Evolutionary conservation across 2,329 filamentous ascomycete genomes (phyloP), one percentile per base, ranked within the genome.

Genomic region (Corynespora cassiicola): DNA sequence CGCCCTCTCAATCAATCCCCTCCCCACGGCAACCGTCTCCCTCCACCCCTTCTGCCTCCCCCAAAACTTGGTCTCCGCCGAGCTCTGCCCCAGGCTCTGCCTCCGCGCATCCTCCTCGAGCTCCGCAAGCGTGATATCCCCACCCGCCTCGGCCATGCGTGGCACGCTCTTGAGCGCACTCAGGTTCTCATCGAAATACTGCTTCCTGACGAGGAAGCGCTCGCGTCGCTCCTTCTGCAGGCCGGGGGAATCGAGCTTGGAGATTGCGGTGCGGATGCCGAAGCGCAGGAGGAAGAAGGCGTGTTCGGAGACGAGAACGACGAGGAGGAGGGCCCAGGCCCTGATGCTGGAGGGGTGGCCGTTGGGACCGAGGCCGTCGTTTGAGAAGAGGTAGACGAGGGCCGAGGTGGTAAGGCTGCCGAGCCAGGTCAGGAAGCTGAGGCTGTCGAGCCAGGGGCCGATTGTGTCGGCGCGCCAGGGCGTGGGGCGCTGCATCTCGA

Each of bases 391-490:
- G 66, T 90, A 96, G 1, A 96, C 87, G 31, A 97, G 81, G 0
- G 91, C 90, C 0, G 90, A 84, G 38, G 87, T 90, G 5, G 90
- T 95, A 42, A 97, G 75, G 52, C 87, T 94, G 25, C 94, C 94
- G 16, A 96, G 75, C 94, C 94, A 97, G 3, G 90, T 87, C n/a
- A 97, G 75, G 65, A 97, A 95, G 11, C 85, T 86, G 2, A 99
- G 76, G 1, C 88, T 85, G 50, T 90, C 82, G 9, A 97, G 75
- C 87, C 90, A 97, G 1, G 94, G 91, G 0, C 94, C 94, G 53
- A 99, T 97, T 1, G 88, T 94, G 70, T 97, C 94, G 1, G 90
- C 85, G 36, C 94, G 84, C 80, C 87, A 90, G 1, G 94, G 94
- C 23, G 88, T 89, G 0, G 94, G 94, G 3, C 94, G 85, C 58